Conservation (phyloP, 192 early-diverging fungal species). For the Umbelopsis sp. region DNA sequence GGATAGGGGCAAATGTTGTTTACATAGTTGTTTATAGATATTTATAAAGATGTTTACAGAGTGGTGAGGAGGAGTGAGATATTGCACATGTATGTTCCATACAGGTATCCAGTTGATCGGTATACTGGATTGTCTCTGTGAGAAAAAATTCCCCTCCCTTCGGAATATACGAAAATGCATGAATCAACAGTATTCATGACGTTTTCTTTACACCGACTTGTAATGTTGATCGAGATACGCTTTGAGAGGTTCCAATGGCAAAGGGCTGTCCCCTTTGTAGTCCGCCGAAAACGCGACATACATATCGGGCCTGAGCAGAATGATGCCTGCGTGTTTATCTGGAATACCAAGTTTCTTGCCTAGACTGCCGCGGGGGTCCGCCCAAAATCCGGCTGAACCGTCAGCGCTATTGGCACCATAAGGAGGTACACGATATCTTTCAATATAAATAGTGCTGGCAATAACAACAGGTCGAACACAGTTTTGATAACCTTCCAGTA, state of each 20-base stretch:
- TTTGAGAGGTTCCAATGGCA: neutral
- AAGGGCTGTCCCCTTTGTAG: neutral
- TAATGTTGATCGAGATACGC: neutral
- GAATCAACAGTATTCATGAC: neutral
- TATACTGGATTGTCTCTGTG: neutral
- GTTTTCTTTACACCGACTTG: neutral
- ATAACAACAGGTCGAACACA: neutral
- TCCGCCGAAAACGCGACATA: neutral
- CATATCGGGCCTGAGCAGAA: slow-evolving; percentile 10
- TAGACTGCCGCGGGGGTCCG: neutral
- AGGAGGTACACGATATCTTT: neutral
- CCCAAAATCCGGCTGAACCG: neutral
- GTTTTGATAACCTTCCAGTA: neutral
- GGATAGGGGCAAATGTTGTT: no score
- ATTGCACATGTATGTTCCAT: neutral
- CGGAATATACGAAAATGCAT: neutral
- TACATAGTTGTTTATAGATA: no score
- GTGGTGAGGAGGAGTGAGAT: neutral
- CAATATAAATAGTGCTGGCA: neutral
- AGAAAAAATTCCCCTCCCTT: neutral
- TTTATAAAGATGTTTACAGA: neutral
- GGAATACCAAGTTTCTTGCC: neutral
- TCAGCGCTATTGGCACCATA: neutral
- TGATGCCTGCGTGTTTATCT: slow-evolving; percentile 1
- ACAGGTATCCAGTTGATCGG: neutral